Evolutionary conservation across 2,329 filamentous ascomycete genomes (phyloP), one percentile per base, ranked within the genome.

Genomic region (Colletotrichum lupini): DNA sequence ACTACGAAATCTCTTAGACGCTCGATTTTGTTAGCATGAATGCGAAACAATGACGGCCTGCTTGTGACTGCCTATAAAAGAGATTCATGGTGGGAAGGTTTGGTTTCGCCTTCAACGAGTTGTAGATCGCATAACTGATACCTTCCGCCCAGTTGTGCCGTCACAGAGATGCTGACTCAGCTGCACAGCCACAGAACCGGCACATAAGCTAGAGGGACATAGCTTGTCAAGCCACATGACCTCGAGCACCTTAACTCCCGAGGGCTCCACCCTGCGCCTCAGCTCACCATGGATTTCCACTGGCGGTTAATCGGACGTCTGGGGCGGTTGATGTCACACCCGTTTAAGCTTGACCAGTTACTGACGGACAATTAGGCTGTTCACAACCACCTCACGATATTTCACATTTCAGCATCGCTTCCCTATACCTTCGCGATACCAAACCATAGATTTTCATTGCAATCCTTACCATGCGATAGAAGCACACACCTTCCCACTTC

Each of bases 311-410:
- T 8, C 53, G 53, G 53, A 26, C 19, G n/a, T 49, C 5, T 49
- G 42, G 28, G 28, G 16, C 28, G 24, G 52, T 28, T 65, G 62
- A 65, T 65, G 62, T 65, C 62, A 65, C 49, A 64, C 16, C n/a
- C 49, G n/a, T 24, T 32, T 24, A 46, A 32, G 52, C 62, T 65
- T 30, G 32, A 37, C 52, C 24, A 14, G 16, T 19, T 3, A 46
- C n/a, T 11, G 26, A 12, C 32, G 22, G 56, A 35, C 32, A 56
- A 30, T 42, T 32, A 56, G 52, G 32, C 62, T 46, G 62, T 12
- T 53, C 24, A 8, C n/a, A 28, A 42, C 4, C 32, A 57, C 32
- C 32, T 6, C 22, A 5, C 24, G 53, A 24, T 16, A 65, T 24
- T 28, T 5, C 30, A 8, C 12, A 24, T 37, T 37, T 55, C 11